phyloP scores from a whole-genome alignment of 345 rosid genomes.

The Boechera divaricarpa region DNA sequence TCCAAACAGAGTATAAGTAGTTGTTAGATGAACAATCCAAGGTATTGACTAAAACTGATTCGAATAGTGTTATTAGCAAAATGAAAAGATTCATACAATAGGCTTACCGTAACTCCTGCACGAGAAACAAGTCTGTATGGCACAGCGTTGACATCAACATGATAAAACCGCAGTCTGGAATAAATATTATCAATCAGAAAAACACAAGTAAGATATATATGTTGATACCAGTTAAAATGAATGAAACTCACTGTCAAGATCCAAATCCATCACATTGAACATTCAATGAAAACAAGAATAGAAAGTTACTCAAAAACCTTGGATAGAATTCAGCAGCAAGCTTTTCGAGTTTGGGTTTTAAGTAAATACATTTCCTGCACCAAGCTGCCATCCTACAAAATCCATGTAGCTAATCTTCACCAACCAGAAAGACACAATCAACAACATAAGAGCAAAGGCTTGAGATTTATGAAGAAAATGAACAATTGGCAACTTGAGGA shows the following conservation, averaged over 20 bases:
- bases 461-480: background rate
- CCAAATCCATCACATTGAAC: background rate
- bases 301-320: constrained; percentile 52
- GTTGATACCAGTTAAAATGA: background rate
- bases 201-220: background rate
- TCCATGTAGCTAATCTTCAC: constrained; percentile 40
- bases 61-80: background rate
- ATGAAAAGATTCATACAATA: background rate
- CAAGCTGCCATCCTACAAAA: constrained; percentile 91
- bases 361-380: constrained; percentile 93
- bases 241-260: background rate
- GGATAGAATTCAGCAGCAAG: constrained; percentile 86
- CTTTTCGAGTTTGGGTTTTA: constrained; percentile 88
- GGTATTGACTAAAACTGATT: background rate
- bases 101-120: constrained; percentile 91
- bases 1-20: constrained; percentile 2
- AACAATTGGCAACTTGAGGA: constrained; percentile 5
- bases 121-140: constrained; percentile 74
- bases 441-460: constrained; percentile 9
- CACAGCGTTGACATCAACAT: constrained; percentile 82
- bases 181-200: background rate
- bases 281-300: constrained; percentile 17
- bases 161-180: constrained; percentile 72
- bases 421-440: constrained; percentile 26
- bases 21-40: constrained; percentile 14